A percentile compares a stretch with the other conserved stretches of the same genome.
Evolutionary conservation across 441 rosid genomes (phyloP).

Genomic region (Bocquillonia castaneifolia): DNA sequence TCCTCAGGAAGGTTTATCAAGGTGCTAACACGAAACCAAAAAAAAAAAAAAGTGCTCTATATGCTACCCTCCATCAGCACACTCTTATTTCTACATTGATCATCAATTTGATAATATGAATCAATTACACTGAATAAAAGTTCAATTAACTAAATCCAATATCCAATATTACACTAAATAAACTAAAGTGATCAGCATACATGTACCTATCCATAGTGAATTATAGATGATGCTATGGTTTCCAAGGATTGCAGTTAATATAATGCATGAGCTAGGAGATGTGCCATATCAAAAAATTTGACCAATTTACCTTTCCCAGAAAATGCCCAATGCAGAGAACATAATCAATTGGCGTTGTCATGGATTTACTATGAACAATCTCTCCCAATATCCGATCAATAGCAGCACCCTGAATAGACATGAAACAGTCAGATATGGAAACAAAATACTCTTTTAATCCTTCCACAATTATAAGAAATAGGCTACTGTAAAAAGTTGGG

Average conservation of each 20-base stretch:
- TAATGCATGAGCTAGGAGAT: not conserved
- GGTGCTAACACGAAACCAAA: not conserved
- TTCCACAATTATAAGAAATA: not conserved
- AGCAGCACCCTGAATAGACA: conserved; percentile 75
- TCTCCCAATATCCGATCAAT: conserved; percentile 94
- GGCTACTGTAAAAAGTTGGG: too few species aligned
- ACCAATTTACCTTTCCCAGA: conserved; percentile 68
- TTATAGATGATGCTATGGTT: not conserved
- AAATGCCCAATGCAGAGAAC: conserved; percentile 95
- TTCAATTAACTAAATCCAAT: not conserved
- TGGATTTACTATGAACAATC: conserved; percentile 86
- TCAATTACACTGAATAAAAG: not conserved
- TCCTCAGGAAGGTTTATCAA: not conserved
- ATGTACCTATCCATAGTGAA: not conserved
- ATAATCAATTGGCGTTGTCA: conserved; percentile 88
- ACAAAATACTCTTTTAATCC: conserved; percentile 7
- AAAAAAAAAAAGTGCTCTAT: not conserved
- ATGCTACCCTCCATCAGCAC: not conserved
- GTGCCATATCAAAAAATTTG: not conserved
- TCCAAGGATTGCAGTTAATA: not conserved
- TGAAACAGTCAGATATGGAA: conserved; percentile 10
- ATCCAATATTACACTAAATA: not conserved
- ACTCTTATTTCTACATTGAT: not conserved
- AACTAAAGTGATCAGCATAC: not conserved
- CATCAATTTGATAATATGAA: not conserved